phyloP scores from a whole-genome alignment of 768 basidiomycete genomes.

The Pleurotus giganteus region DNA sequence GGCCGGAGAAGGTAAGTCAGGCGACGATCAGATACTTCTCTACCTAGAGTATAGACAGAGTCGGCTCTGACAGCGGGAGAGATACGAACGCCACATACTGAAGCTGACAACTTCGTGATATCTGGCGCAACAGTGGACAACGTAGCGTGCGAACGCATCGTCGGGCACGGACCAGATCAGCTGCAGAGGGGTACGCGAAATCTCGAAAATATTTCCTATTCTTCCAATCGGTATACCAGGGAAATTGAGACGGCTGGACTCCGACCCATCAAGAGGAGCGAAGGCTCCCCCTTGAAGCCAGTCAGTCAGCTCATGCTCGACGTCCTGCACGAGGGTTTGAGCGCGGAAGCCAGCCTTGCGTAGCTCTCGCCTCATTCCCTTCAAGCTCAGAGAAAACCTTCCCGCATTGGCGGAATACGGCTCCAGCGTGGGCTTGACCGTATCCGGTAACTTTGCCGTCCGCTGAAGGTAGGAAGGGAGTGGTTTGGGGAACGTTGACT shows the following conservation, averaged over 20 bases:
- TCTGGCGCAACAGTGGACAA: slow-evolving; percentile 80
- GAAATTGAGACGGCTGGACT: slow-evolving; percentile 20
- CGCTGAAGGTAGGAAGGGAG: slow-evolving; percentile 71
- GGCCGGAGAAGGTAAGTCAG: slow-evolving; percentile 82
- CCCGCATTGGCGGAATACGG: slow-evolving; percentile 65
- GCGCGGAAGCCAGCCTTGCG: slow-evolving; percentile 60
- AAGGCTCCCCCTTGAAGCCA: slow-evolving; percentile 68
- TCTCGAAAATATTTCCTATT: slow-evolving; percentile 57
- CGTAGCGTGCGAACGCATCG: slow-evolving; percentile 75
- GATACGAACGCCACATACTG: slow-evolving; percentile 46
- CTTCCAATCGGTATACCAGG: slow-evolving; percentile 49
- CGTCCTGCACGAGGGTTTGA: slow-evolving; percentile 59
- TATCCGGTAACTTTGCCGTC: slow-evolving; percentile 47
- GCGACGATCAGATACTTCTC: slow-evolving; percentile 55
- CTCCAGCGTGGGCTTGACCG: slow-evolving; percentile 39
- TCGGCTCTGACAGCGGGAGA: neutral
- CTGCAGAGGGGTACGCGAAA: slow-evolving; percentile 61
- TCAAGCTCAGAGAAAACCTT: slow-evolving; percentile 72
- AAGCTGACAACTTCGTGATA: slow-evolving; percentile 80
- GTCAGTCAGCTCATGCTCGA: slow-evolving; percentile 59
- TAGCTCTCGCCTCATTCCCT: slow-evolving; percentile 69
- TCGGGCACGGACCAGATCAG: slow-evolving; percentile 73
- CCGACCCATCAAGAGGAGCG: slow-evolving; percentile 43
- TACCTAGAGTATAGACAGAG: slow-evolving; percentile 37
- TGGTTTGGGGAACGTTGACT: slow-evolving; percentile 73